Percentiles rank a stretch among this genome's conserved stretches.
These are phyloP conservation scores for Spathaspora gorwiae DNA, from an alignment of 805 yeast species.

Conservation along the genomic window DNA sequence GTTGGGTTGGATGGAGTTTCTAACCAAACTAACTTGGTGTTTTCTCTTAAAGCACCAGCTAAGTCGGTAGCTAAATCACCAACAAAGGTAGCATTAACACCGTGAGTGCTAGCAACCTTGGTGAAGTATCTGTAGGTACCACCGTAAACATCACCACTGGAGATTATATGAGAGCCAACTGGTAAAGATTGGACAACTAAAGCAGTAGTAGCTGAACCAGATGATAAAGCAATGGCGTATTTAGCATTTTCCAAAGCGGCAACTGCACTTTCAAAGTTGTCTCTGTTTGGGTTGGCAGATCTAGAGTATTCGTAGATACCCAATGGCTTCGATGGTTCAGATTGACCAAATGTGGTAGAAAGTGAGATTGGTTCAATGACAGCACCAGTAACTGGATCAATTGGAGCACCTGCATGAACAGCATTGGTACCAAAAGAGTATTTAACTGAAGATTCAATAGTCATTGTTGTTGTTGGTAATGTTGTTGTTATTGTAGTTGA, in stretches of 20 bases:
- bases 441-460: conserved; percentile 27
- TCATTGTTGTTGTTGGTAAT: conserved; percentile 25
- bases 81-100: conserved; percentile 65
- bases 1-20: conserved; percentile 91
- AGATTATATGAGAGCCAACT: conserved; percentile 66
- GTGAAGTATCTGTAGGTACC: conserved; percentile 91
- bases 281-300: conserved; percentile 83
- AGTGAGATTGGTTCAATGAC: conserved; percentile 81
- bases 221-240: conserved; percentile 70
- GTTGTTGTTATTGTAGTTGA: too few relatives aligned
- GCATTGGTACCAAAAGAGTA: conserved; percentile 73
- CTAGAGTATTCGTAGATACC: conserved; percentile 82
- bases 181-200: conserved; percentile 69
- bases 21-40: conserved; percentile 78
- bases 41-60: conserved; percentile 48
- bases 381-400: conserved; percentile 74
- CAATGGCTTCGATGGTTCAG: conserved; percentile 69
- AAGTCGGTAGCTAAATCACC: conserved; percentile 59
- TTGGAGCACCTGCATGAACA: conserved; percentile 75
- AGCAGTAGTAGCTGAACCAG: conserved; percentile 87
- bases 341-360: conserved; percentile 81
- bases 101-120: conserved; percentile 76
- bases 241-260: conserved; percentile 77
- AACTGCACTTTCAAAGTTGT: conserved; percentile 70
- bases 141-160: conserved; percentile 85